Conservation (phyloP, 2,329 filamentous ascomycete species). For the Zymoseptoria passerinii region DNA sequence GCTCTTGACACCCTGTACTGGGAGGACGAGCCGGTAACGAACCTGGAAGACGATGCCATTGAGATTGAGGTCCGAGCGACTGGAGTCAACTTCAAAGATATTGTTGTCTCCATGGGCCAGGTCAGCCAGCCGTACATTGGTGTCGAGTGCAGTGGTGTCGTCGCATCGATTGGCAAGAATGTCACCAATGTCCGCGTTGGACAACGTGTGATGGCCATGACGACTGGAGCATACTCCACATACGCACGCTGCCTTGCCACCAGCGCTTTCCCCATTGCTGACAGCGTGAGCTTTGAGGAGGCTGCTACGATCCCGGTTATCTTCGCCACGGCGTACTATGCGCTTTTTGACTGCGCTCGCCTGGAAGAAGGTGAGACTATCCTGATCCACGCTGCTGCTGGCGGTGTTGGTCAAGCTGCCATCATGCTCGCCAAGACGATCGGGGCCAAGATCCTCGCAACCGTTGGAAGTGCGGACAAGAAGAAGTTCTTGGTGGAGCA, state of each 20-base stretch:
- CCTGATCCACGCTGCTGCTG: constrained; percentile 29
- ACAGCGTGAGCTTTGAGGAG: constrained; percentile 15
- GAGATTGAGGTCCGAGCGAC: constrained; percentile 20
- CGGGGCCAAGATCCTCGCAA: constrained; percentile 26
- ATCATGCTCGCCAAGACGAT: constrained; percentile 21
- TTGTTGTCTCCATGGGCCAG: constrained; percentile 16
- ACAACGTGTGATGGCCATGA: constrained; percentile 11
- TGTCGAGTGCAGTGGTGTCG: constrained; percentile 7
- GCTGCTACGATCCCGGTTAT: constrained; percentile 20
- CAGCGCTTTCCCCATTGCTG: constrained; percentile 9
- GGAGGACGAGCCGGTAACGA: constrained; percentile 10
- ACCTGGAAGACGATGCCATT: constrained; percentile 13
- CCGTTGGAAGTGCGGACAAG: constrained; percentile 25
- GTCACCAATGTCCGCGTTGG: constrained; percentile 9
- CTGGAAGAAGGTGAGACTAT: constrained; percentile 29
- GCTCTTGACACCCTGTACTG: constrained; percentile 21
- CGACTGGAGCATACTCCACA: constrained; percentile 10
- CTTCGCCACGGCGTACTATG: constrained; percentile 23
- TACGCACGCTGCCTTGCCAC: constrained; percentile 4
- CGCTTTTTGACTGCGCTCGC: constrained; percentile 23
- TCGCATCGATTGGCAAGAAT: constrained; percentile 8
- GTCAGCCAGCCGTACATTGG: constrained; percentile 7
- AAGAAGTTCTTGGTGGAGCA: constrained; percentile 18
- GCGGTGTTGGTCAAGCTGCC: constrained; percentile 27
- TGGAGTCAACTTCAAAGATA: constrained; percentile 23